These are phyloP conservation scores for Hyphopichia buzzinii DNA, from an alignment of 1,139 yeast species.

Conservation along the genomic window DNA sequence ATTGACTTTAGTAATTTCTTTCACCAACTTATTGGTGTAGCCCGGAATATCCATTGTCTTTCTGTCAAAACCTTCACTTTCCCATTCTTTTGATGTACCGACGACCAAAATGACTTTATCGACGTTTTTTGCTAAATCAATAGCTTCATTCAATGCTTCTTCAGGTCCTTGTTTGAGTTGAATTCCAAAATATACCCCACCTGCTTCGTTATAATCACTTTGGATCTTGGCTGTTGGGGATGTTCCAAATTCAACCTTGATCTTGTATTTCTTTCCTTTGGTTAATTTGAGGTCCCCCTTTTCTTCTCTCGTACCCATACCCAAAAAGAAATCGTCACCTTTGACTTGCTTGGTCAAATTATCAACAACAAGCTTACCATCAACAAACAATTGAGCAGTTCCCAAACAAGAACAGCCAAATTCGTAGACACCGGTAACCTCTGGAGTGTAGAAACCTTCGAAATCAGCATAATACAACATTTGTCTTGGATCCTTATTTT, in stretches of 20 bases:
- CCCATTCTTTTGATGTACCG: slow-evolving; percentile 37
- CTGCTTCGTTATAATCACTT: slow-evolving; percentile 22
- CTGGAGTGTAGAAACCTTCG: slow-evolving; percentile 43
- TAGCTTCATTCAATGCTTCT: slow-evolving; percentile 23
- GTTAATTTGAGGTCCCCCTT: slow-evolving; percentile 34
- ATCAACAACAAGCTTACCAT: slow-evolving; percentile 53
- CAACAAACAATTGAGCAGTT: slow-evolving; percentile 50
- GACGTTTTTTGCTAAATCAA: slow-evolving; percentile 24
- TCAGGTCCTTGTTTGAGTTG: slow-evolving; percentile 17
- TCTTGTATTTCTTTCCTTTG: slow-evolving; percentile 40
- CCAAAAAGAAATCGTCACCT: slow-evolving; percentile 44
- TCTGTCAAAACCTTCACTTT: slow-evolving; percentile 34
- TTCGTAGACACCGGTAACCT: slow-evolving; percentile 45
- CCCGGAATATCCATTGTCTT: slow-evolving; percentile 42
- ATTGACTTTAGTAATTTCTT: slow-evolving; percentile 45
- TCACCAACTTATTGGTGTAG: slow-evolving; percentile 45
- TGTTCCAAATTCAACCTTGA: slow-evolving; percentile 53
- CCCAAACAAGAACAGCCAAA: slow-evolving; percentile 53
- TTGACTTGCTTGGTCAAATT: slow-evolving; percentile 49
- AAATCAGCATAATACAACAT: slow-evolving; percentile 40
- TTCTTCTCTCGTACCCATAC: slow-evolving; percentile 49
- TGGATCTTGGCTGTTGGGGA: slow-evolving; percentile 38
- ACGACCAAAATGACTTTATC: slow-evolving; percentile 43
- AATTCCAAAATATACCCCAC: slow-evolving; percentile 31
- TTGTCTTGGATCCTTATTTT: slow-evolving; percentile 19